Conservation (phyloP, 1,284 basidiomycete species). For the Flammula alnicola region DNA sequence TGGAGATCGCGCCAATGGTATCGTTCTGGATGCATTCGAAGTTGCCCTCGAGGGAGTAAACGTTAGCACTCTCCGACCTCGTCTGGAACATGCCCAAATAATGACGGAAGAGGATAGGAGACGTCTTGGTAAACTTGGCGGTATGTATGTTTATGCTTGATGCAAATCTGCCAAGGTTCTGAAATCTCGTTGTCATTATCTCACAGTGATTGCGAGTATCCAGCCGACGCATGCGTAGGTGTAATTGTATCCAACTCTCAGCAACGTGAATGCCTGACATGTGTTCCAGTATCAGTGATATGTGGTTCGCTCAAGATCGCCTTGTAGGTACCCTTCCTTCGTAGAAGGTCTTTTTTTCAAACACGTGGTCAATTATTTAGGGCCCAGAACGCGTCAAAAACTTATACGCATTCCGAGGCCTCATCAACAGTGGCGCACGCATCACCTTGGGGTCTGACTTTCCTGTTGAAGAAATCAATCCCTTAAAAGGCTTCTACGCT, state of each 20-base stretch:
- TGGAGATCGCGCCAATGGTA: constrained; percentile 86
- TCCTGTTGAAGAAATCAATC: constrained; percentile 84
- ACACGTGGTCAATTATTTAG: constrained; percentile 40
- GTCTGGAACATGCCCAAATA: constrained; percentile 93
- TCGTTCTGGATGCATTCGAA: constrained; percentile 86
- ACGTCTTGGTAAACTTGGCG: constrained; percentile 76
- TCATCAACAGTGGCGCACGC: constrained; percentile 64
- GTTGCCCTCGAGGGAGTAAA: constrained; percentile 61
- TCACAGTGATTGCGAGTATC: constrained; percentile 69
- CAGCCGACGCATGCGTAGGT: constrained; percentile 89
- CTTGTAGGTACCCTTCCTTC: constrained; percentile 53
- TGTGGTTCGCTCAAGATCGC: constrained; percentile 86
- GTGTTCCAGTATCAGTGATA: constrained; percentile 72
- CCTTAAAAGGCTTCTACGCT: constrained; percentile 81
- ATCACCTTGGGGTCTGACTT: constrained; percentile 85
- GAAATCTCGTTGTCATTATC: background rate
- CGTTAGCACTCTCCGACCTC: constrained; percentile 66
- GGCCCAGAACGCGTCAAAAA: constrained; percentile 83
- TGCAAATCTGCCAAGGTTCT: background rate
- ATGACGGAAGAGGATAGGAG: constrained; percentile 72
- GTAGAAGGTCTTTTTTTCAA: background rate
- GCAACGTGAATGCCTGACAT: background rate
- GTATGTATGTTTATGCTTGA: constrained; percentile 41
- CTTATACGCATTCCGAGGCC: constrained; percentile 84
- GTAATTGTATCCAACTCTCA: background rate